These are phyloP conservation scores for Terana coerulea DNA, from an alignment of 768 basidiomycete species.

Conservation along the genomic window DNA sequence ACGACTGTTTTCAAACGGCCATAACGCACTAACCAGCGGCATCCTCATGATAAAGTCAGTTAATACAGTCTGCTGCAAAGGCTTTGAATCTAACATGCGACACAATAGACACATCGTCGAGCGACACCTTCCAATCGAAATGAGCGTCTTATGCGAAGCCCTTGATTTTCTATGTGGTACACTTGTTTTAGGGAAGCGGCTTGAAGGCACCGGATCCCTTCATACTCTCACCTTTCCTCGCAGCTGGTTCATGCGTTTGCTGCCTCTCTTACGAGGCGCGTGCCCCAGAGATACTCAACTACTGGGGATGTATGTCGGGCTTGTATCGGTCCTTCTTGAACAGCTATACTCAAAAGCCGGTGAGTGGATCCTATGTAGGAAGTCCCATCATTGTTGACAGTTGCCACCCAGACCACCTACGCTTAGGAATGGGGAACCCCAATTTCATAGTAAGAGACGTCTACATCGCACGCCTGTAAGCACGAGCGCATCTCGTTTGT, in stretches of 20 bases:
- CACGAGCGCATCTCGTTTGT: too few species aligned
- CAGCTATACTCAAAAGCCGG: background rate
- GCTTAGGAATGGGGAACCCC: slow-evolving; percentile 1
- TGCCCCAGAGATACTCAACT: slow-evolving; percentile 3
- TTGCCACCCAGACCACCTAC: slow-evolving; percentile 9
- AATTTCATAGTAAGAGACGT: slow-evolving; percentile 20
- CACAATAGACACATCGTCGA: slow-evolving; percentile 42
- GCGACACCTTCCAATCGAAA: slow-evolving; percentile 35
- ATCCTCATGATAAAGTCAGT: slow-evolving; percentile 39
- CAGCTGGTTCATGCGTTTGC: slow-evolving; percentile 35
- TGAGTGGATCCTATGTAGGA: background rate
- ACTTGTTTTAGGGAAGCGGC: slow-evolving; percentile 33
- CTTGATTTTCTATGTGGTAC: slow-evolving; percentile 46
- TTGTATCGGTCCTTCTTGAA: slow-evolving; percentile 3
- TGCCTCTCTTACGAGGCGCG: background rate
- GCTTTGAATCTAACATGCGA: background rate
- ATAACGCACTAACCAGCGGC: slow-evolving; percentile 22
- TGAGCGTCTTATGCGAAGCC: slow-evolving; percentile 46
- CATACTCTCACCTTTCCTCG: slow-evolving; percentile 51
- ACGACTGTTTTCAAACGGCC: slow-evolving; percentile 7
- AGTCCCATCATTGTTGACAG: too few species aligned
- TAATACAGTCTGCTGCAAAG: slow-evolving; percentile 7
- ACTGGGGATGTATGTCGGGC: slow-evolving; percentile 4
- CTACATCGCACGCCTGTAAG: slow-evolving; percentile 49
- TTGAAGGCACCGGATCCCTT: slow-evolving; percentile 22